Evolutionary conservation across 192 early-diverging fungal species (phyloP).

Genomic region (Backusella psychrophila): DNA sequence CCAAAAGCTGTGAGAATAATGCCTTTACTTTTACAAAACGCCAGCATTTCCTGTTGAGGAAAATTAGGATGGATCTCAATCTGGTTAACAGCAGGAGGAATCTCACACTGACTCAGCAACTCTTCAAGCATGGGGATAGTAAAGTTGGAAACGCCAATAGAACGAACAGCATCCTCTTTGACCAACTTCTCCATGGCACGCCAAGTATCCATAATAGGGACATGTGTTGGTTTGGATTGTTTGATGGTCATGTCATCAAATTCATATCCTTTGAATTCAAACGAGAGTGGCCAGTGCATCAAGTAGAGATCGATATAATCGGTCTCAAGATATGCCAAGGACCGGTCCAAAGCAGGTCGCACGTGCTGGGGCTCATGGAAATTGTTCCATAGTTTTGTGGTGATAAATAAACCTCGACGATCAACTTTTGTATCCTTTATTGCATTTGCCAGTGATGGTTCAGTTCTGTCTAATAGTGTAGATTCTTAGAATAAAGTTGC

Average conservation of each 20-base stretch:
- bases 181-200: conserved; percentile 70
- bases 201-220: conserved; percentile 63
- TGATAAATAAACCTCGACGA: conserved; percentile 66
- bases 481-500: too few relatives aligned
- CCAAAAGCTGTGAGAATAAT: conserved; percentile 72
- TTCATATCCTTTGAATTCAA: conserved; percentile 36
- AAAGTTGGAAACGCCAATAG: conserved; percentile 84
- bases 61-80: conserved; percentile 52
- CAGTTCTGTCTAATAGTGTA: conserved; percentile 50
- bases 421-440: conserved; percentile 45
- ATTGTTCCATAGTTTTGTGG: conserved; percentile 51
- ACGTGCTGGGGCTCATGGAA: conserved; percentile 65
- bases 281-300: conserved; percentile 82
- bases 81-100: conserved; percentile 75
- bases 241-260: conserved; percentile 28
- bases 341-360: conserved; percentile 52
- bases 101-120: conserved; percentile 56
- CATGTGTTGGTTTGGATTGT: conserved; percentile 24
- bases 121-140: conserved; percentile 55
- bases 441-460: conserved; percentile 64
- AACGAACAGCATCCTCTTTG: too few relatives aligned
- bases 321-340: conserved; percentile 65
- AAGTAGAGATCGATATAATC: conserved; percentile 83
- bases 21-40: conserved; percentile 53
- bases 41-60: conserved; percentile 55